These are phyloP conservation scores for Monocercomonoides exilis DNA, from an alignment of 78 protist genomes.

Conservation along the genomic window DNA sequence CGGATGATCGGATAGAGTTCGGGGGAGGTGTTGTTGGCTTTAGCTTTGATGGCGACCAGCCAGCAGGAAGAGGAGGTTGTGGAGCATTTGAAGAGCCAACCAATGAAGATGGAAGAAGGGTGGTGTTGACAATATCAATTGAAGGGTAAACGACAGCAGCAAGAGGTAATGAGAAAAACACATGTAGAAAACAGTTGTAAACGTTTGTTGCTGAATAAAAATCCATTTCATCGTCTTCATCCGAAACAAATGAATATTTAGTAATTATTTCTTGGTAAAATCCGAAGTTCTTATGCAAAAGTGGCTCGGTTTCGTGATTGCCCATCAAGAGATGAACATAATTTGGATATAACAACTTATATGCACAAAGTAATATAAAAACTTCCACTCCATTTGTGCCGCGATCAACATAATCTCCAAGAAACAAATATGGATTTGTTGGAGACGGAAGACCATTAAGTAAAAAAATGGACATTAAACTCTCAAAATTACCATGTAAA, in stretches of 20 bases:
- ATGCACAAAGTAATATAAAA: background rate
- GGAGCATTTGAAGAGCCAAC: background rate
- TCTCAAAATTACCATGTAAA: constrained; percentile 17
- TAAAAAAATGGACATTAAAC: background rate
- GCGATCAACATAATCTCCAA: constrained; percentile 39
- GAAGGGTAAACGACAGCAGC: background rate
- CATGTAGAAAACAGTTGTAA: background rate
- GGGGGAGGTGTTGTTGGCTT: too few species aligned
- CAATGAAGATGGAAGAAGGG: too few species aligned
- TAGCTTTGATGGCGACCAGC: too few species aligned
- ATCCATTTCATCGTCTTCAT: background rate
- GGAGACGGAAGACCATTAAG: background rate
- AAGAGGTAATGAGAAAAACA: constrained; percentile 10
- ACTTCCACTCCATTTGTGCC: constrained; percentile 33
- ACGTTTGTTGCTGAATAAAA: background rate
- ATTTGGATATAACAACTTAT: constrained; percentile 20
- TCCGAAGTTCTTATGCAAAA: background rate
- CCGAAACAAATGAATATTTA: background rate
- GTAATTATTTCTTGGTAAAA: background rate
- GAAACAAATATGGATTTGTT: background rate
- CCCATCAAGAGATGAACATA: constrained; percentile 32
- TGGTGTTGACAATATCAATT: background rate
- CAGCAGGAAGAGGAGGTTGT: too few species aligned
- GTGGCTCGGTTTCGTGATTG: constrained; percentile 24
- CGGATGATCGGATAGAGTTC: too few species aligned